phyloP scores from a whole-genome alignment of 2,329 filamentous ascomycete genomes.

The Sporothrix brasiliensis region DNA sequence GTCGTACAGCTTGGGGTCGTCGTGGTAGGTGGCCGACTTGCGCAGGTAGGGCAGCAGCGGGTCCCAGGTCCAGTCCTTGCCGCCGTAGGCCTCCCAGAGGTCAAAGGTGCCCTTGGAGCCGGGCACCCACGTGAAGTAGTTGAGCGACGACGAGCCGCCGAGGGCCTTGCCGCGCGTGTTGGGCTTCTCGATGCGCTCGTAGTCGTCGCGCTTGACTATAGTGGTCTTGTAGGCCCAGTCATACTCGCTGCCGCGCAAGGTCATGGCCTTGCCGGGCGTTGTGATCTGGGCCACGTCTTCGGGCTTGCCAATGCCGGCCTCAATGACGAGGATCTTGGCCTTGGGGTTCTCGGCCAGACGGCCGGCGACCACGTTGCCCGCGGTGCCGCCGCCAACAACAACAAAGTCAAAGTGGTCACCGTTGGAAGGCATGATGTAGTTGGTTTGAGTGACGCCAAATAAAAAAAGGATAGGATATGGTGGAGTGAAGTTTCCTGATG shows the following conservation, averaged over 20 bases:
- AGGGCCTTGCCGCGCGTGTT: constrained; percentile 64
- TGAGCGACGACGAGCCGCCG: constrained; percentile 60
- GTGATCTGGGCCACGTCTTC: constrained; percentile 55
- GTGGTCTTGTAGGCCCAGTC: constrained; percentile 66
- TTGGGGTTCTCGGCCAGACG: constrained; percentile 56
- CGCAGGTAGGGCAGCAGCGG: constrained; percentile 54
- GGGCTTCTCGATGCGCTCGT: constrained; percentile 64
- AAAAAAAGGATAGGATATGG: neutral
- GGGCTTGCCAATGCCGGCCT: constrained; percentile 54
- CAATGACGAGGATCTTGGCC: constrained; percentile 51
- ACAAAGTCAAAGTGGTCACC: constrained; percentile 46
- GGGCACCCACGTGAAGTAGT: constrained; percentile 67
- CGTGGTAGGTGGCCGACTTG: constrained; percentile 61
- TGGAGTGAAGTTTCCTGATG: neutral
- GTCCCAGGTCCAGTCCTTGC: constrained; percentile 66
- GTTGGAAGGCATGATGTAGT: constrained; percentile 47
- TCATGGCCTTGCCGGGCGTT: constrained; percentile 57
- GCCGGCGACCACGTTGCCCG: constrained; percentile 53
- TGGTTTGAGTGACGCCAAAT: neutral
- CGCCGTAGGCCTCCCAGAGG: constrained; percentile 71
- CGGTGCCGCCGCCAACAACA: constrained; percentile 50
- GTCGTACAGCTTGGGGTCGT: constrained; percentile 53
- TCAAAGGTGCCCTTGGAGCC: constrained; percentile 63
- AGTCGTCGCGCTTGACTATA: constrained; percentile 61
- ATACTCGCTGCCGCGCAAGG: constrained; percentile 57